Evolutionary conservation across 2,329 filamentous ascomycete genomes (phyloP).

Genomic region (Purpureocillium lavendulum): DNA sequence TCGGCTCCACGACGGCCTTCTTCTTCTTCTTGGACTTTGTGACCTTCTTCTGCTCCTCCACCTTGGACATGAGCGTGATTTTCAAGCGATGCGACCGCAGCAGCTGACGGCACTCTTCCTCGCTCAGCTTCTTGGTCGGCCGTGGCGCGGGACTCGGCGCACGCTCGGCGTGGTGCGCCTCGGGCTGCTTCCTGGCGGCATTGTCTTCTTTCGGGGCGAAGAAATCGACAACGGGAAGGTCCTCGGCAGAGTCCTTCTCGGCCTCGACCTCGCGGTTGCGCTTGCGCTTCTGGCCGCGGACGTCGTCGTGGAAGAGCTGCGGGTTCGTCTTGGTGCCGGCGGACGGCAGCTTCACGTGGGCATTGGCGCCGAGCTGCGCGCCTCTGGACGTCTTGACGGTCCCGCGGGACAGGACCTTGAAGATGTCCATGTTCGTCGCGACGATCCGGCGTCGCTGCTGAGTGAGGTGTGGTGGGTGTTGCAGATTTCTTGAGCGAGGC

Average conservation of each 20-base stretch:
- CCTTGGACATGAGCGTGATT: slow-evolving; percentile 62
- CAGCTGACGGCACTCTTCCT: slow-evolving; percentile 65
- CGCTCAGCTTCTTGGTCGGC: slow-evolving; percentile 37
- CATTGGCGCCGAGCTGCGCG: slow-evolving; percentile 16
- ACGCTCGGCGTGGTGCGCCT: slow-evolving; percentile 13
- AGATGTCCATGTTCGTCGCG: slow-evolving; percentile 52
- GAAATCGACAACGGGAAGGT: slow-evolving; percentile 46
- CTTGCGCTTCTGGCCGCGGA: slow-evolving; percentile 48
- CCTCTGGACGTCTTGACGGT: slow-evolving; percentile 46
- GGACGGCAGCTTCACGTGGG: slow-evolving; percentile 47
- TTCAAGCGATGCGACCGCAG: slow-evolving; percentile 79
- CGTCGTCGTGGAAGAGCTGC: slow-evolving; percentile 58
- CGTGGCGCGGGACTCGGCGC: slow-evolving; percentile 17
- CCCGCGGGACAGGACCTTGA: slow-evolving; percentile 64
- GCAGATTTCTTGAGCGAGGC: too few relatives aligned
- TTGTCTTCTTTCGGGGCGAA: slow-evolving; percentile 41
- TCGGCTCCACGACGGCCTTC: slow-evolving; percentile 34
- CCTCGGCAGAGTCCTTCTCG: slow-evolving; percentile 17
- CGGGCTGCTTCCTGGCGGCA: slow-evolving; percentile 19
- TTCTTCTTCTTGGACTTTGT: slow-evolving; percentile 49
- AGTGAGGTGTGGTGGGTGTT: neutral
- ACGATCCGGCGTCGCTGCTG: neutral
- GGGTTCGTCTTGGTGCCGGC: slow-evolving; percentile 56
- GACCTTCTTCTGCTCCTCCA: slow-evolving; percentile 29
- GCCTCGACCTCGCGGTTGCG: slow-evolving; percentile 31